A percentile compares a stretch with the other conserved stretches of the same genome.
phyloP scores from a whole-genome alignment of 2,329 filamentous ascomycete species.

The Verticillium isaacii region DNA sequence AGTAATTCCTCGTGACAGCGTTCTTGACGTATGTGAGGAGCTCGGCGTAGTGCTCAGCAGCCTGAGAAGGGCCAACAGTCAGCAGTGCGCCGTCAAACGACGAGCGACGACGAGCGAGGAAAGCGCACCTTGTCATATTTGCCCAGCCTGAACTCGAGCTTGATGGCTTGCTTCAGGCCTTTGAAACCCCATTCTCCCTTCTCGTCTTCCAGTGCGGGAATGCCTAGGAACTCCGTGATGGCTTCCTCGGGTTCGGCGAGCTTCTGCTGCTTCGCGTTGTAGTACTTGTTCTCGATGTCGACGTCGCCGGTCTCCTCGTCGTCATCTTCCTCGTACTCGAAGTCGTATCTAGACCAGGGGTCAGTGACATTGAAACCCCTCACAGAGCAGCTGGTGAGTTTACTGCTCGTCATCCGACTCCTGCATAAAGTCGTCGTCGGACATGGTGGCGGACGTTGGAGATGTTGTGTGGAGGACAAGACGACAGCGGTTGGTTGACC shows the following conservation, averaged over 20 bases:
- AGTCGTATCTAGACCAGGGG: conserved; percentile 64
- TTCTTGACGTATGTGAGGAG: conserved; percentile 97
- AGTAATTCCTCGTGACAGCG: conserved; percentile 95
- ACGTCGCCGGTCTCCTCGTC: conserved; percentile 85
- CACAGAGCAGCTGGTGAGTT: conserved; percentile 5
- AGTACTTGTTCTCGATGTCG: conserved; percentile 99
- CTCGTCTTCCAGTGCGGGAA: conserved; percentile 77
- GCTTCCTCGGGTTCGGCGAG: conserved; percentile 79
- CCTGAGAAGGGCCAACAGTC: conserved; percentile 45
- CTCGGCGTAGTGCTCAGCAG: conserved; percentile 86
- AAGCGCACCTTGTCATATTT: conserved; percentile 69
- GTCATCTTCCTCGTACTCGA: conserved; percentile 93
- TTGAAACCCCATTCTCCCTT: conserved; percentile 99
- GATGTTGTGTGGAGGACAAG: conserved; percentile 92
- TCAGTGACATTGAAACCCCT: conserved; percentile 7
- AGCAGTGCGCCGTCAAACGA: conserved; percentile 2
- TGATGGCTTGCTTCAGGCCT: conserved; percentile 95
- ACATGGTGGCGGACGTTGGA: conserved; percentile 50
- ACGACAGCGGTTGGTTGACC: conserved; percentile 56
- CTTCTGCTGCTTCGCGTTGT: conserved; percentile 98
- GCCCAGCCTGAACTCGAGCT: conserved; percentile 91
- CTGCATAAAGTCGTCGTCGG: conserved; percentile 47
- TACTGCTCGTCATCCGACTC: conserved; percentile 43
- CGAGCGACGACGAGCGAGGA: not conserved
- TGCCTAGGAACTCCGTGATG: conserved; percentile 85